A percentile compares a stretch with the other conserved stretches of the same genome.
Conservation (phyloP, 768 basidiomycete species). For the Naganishia friedmannii region DNA sequence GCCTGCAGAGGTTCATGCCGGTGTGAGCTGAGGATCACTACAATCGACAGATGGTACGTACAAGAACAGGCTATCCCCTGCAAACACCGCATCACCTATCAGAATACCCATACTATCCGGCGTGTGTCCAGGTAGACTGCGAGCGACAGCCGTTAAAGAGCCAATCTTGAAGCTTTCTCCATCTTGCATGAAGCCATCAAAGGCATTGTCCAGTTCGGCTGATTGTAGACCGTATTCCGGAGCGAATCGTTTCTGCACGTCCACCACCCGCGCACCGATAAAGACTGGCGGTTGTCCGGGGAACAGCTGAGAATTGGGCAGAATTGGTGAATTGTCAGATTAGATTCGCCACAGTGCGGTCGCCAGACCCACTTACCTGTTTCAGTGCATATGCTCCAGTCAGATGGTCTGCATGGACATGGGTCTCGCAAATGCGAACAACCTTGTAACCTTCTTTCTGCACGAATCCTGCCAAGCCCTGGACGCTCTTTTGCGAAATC, state of each 20-base stretch:
- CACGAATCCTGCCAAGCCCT: constrained; percentile 35
- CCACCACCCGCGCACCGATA: constrained; percentile 34
- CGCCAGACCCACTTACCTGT: constrained; percentile 27
- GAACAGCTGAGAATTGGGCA: constrained; percentile 23
- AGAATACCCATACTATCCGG: constrained; percentile 36
- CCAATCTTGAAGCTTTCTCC: constrained; percentile 38
- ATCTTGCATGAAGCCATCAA: constrained; percentile 42
- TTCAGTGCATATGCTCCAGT: constrained; percentile 36
- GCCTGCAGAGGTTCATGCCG: constrained; percentile 19
- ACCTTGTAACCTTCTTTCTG: constrained; percentile 29
- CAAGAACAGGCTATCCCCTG: constrained; percentile 44
- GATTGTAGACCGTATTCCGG: constrained; percentile 32
- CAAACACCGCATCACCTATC: constrained; percentile 39
- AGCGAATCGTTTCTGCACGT: constrained; percentile 38
- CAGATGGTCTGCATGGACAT: constrained; percentile 46
- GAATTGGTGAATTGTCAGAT: background rate
- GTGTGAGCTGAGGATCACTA: background rate
- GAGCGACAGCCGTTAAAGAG: constrained; percentile 27
- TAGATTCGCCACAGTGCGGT: background rate
- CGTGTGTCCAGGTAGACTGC: constrained; percentile 44
- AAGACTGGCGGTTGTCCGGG: constrained; percentile 30
- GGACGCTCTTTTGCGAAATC: constrained; percentile 35
- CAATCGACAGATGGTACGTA: constrained; percentile 6
- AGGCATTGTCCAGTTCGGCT: constrained; percentile 33
- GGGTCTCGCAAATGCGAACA: constrained; percentile 41